Base-by-base conservation (phyloP, 371 early-diverging fungal genomes). In the Circinella minor region DNA sequence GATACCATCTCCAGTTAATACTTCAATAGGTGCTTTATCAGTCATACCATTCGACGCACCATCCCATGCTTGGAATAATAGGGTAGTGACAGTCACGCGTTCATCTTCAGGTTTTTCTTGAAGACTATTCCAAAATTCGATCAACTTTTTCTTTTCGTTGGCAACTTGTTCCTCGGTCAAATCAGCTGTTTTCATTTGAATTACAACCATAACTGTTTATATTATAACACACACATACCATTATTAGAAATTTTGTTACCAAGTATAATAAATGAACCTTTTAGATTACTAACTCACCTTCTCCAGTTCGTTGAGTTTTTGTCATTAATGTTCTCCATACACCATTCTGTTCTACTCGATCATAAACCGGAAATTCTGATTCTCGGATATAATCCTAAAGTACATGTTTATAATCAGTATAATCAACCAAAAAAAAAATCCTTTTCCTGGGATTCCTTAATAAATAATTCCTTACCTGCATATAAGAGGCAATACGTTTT, bases 251-350 rank as follows among this genome's bases (percentile, higher is more conserved):
- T 27, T 27, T 27, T 27, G 27, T 27, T 27, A 27, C 27, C 27
- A 27, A 27, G 27, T 27, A 27, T 27, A 27, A 27, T 1, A 27
- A 2, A 27, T 1, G 27, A 27, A 27, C 43, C 14, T 38, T 38
- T 15, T 61, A 4, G 1, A 14, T 47, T 4, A 55, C 43, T 67
- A 63, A 7, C 37, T 54, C 68, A 85, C 84, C 67, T 69, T 68
- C 75, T 14, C 71, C 75, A 11, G 71, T 75, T 34, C 69, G 68
- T 54, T 71, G 89, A 8, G 91, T 89, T 55, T 92, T 85, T 6
- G 90, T 88, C 71, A 89, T 73, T 4, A 92, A 49, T 17, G 88
- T 64, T 54, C 94, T 79, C 90, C 92, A 94, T 37, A 88, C 86
- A 34, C 95, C 95, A 4, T 27, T 74, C 43, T 91, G 88, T 17